A percentile compares a stretch with the other conserved stretches of the same genome.
Conservation (phyloP, 805 yeast species). For the Yamadazyma phyllophila region DNA sequence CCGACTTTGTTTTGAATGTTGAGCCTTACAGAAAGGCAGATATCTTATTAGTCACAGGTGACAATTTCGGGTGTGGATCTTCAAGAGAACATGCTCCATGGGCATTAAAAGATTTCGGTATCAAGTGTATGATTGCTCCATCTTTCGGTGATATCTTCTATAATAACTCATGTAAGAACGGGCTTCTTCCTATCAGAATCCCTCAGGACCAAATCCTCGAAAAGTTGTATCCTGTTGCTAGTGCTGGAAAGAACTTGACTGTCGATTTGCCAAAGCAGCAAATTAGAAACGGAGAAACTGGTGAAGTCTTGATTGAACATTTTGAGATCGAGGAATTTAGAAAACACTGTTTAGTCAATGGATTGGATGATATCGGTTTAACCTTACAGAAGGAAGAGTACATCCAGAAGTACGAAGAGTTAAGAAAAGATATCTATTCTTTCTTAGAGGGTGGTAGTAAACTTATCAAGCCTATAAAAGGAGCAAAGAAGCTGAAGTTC, state of each 20-base stretch:
- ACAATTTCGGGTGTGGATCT: constrained; percentile 98
- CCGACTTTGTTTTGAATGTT: constrained; percentile 89
- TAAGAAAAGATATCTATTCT: constrained; percentile 77
- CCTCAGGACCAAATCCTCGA: constrained; percentile 69
- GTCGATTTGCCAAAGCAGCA: constrained; percentile 87
- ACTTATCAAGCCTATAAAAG: constrained; percentile 61
- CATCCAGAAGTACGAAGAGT: constrained; percentile 70
- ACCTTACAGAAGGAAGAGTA: constrained; percentile 85
- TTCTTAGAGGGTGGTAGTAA: constrained; percentile 90
- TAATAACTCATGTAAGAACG: constrained; percentile 96
- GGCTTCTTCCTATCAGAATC: constrained; percentile 89
- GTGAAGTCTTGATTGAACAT: constrained; percentile 64
- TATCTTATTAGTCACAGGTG: constrained; percentile 89
- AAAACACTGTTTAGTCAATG: constrained; percentile 91
- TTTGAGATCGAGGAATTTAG: constrained; percentile 90
- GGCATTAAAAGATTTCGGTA: constrained; percentile 98
- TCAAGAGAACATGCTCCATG: constrained; percentile 99
- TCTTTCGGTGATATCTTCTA: constrained; percentile 98
- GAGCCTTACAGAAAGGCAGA: constrained; percentile 79
- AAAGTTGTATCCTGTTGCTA: constrained; percentile 79
- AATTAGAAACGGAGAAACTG: constrained; percentile 64
- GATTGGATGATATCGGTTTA: constrained; percentile 95
- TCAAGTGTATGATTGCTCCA: constrained; percentile 93
- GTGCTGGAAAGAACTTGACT: constrained; percentile 64
- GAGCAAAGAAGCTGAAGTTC: constrained; percentile 63